Conservation (phyloP, 176 grass and related monocot species). For the Zea mays region DNA sequence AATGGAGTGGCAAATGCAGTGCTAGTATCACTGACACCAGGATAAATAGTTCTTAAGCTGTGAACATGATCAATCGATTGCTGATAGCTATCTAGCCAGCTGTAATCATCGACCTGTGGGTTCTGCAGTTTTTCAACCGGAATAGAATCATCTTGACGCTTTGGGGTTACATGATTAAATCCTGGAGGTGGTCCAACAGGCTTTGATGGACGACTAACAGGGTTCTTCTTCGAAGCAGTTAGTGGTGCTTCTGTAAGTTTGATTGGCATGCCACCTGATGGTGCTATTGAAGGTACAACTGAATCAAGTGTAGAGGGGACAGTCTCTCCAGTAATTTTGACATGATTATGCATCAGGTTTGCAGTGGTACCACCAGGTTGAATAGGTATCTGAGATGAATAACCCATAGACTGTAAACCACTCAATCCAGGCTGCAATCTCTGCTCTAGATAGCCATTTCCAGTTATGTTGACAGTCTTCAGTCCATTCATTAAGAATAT, state of each 20-base stretch:
- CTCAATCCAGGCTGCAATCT: constrained; percentile 42
- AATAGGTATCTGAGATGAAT: constrained; percentile 43
- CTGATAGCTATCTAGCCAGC: constrained; percentile 65
- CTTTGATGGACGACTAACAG: constrained; percentile 74
- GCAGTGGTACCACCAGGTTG: constrained; percentile 33
- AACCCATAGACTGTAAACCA: constrained; percentile 45
- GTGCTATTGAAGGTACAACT: constrained; percentile 42
- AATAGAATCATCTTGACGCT: constrained; percentile 57
- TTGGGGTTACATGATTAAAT: constrained; percentile 57
- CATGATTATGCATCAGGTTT: constrained; percentile 35
- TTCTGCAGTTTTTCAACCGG: constrained; percentile 36
- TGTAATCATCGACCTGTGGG: constrained; percentile 66
- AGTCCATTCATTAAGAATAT: constrained; percentile 53
- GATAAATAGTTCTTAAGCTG: constrained; percentile 39
- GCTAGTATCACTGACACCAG: constrained; percentile 36
- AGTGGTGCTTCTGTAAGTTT: constrained; percentile 46
- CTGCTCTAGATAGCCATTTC: constrained; percentile 64
- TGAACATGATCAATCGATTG: constrained; percentile 42
- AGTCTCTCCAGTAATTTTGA: constrained; percentile 44
- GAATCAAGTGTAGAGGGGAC: constrained; percentile 53
- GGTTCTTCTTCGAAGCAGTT: constrained; percentile 61
- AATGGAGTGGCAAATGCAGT: constrained; percentile 55
- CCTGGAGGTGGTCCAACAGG: constrained; percentile 80
- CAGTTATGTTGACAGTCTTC: constrained; percentile 52
- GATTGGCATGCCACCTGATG: constrained; percentile 41